Evolutionary conservation across 1,139 yeast genomes (phyloP).

Genomic region (Yamadazyma trypodendri): DNA sequence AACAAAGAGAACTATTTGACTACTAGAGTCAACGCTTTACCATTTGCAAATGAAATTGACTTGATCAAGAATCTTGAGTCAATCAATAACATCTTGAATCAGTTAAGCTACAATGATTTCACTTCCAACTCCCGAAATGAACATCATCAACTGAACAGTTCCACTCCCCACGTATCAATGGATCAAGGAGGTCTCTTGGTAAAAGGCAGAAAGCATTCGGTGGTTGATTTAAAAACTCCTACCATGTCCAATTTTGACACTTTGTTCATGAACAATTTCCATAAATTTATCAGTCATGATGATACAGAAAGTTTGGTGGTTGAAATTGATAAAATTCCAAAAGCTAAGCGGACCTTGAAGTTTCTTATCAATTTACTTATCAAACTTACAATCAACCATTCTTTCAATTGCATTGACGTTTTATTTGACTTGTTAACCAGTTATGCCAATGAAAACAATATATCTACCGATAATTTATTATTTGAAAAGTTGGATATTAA

Average conservation of each 20-base stretch:
- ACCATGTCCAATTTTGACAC: slow-evolving; percentile 29
- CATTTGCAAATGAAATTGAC: slow-evolving; percentile 72
- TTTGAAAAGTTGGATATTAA: slow-evolving; percentile 71
- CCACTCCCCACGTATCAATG: slow-evolving; percentile 1
- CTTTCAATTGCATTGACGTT: slow-evolving; percentile 56
- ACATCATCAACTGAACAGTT: slow-evolving; percentile 7
- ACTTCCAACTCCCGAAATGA: slow-evolving; percentile 4
- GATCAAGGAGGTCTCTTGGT: not conserved
- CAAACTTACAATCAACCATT: slow-evolving; percentile 54
- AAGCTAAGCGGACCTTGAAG: slow-evolving; percentile 31
- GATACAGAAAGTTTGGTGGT: slow-evolving; percentile 40
- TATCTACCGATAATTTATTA: slow-evolving; percentile 26
- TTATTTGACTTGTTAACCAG: slow-evolving; percentile 35
- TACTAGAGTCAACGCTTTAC: slow-evolving; percentile 70
- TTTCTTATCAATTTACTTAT: slow-evolving; percentile 56
- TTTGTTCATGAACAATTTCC: slow-evolving; percentile 24
- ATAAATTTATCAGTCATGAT: slow-evolving; percentile 42
- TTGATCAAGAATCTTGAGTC: slow-evolving; percentile 52
- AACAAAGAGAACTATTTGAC: slow-evolving; percentile 66
- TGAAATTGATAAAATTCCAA: slow-evolving; percentile 28
- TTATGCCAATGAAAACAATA: slow-evolving; percentile 15
- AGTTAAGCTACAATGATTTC: slow-evolving; percentile 27
- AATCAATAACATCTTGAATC: slow-evolving; percentile 55
- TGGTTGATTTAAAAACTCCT: slow-evolving; percentile 2
- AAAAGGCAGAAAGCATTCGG: slow-evolving; percentile 1